Conservation (phyloP, 2,329 filamentous ascomycete species). For the Chalara sp. region DNA sequence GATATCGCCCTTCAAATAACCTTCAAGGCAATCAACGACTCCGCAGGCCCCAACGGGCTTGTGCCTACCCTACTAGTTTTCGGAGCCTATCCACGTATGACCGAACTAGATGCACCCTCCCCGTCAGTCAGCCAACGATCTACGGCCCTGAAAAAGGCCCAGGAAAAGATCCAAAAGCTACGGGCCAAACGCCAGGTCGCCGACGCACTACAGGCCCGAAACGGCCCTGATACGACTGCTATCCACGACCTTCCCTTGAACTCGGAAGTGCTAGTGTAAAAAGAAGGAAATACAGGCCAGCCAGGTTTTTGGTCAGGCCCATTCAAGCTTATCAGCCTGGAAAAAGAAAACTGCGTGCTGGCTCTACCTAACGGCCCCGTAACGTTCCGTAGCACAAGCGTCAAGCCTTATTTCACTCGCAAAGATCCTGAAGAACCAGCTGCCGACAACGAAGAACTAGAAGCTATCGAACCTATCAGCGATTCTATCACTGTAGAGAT, state of each 20-base stretch:
- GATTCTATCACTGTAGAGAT: no score
- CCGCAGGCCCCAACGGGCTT: slow-evolving; percentile 1
- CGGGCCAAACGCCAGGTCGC: slow-evolving; percentile 2
- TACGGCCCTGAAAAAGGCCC: slow-evolving; percentile 2
- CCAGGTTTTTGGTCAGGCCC: slow-evolving; percentile 1
- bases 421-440: no score
- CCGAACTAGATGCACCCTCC: neutral
- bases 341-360: slow-evolving; percentile 5
- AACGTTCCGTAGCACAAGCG: slow-evolving; percentile 3
- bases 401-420: slow-evolving; percentile 6
- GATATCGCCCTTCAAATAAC: slow-evolving; percentile 7
- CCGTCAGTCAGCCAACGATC: neutral
- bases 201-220: slow-evolving; percentile 5
- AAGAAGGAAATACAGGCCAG: neutral
- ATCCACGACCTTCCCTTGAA: slow-evolving; percentile 3
- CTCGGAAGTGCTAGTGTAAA: slow-evolving; percentile 5
- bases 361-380: neutral
- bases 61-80: slow-evolving; percentile 8
- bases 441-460: no score
- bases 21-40: slow-evolving; percentile 11
- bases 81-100: slow-evolving; percentile 3
- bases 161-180: slow-evolving; percentile 4
- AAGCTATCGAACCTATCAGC: no score
- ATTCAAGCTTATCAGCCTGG: slow-evolving; percentile 4
- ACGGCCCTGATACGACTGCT: neutral